Evolutionary conservation across 164 flowering plant genomes (phyloP), one percentile per base, ranked within the genome.

Genomic region (Dillenia turbinata): DNA sequence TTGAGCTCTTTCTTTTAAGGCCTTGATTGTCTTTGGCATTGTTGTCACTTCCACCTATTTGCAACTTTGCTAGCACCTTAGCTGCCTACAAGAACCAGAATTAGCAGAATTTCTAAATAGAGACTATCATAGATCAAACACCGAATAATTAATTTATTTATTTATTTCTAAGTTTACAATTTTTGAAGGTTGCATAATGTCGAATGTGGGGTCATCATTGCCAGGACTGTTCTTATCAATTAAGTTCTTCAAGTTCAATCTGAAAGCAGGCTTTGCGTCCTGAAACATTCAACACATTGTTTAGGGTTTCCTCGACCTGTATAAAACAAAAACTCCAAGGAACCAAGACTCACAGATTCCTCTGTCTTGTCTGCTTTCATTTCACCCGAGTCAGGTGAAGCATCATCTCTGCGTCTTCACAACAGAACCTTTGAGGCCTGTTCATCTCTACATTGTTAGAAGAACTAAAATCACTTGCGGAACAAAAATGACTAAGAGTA

Each of bases 361-460:
- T 59, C 44, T 40, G 72, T 54, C 69, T 72, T 76, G 57, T 63
- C 72, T 50, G 71, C 45, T 46, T 62, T 73, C 3, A 10, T 46
- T 63, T 73, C 69, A 19, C 61, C 73, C 52, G 59, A 43, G 19
- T 71, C 71, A 45, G 52, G 56, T 33, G 52, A 49, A 19, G 43
- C 12, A 26, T 70, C 77, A 62, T 80, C 80, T 58, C 75, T 78
- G 49, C 52, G 77, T 63, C 58, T 75, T 19, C 64, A 66, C 14
- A 68, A 56, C 53, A 78, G 62, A 53, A 84, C 69, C 71, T 78
- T 85, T 44, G 89, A 81, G 24, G 86, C 88, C 97, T 90, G 83
- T 44, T 65, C 7, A 57, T 53, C 57, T 43, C 44, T 59, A 48
- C 40, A 24, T 9, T 24, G 44, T 51, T 48, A 57, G 47, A 17